Base-by-base conservation (phyloP, 441 rosid genomes). In the Mallotus japonicus region DNA sequence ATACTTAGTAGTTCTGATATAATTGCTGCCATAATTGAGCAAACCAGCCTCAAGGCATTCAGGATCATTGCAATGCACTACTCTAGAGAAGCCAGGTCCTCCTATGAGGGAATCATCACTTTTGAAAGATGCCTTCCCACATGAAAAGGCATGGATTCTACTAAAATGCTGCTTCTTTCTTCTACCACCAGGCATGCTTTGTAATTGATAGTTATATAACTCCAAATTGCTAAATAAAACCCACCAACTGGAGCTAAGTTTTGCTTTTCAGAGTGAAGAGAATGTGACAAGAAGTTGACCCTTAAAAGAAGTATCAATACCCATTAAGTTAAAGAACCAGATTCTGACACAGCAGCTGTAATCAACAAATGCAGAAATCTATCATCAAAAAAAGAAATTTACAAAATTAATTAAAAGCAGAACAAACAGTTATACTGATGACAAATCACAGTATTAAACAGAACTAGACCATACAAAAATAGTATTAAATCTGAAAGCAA, bases 31-130 rank as follows among this genome's bases (percentile, higher is more conserved):
- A 78, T 93, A 92, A 69, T 79, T 85, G 22, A 54, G 78, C 15
- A 84, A 62, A 76, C 82, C 83, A 0, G 97, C 82, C 71, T 86
- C 95, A 68, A 86, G 81, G 71, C 85, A 64, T 58, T 86, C 86
- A 20, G 97, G 89, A 14, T 96, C 97, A 74, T 96, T 96, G 78
- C 97, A 92, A 66, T 84, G 82, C 0, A 90, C 95, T 17, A 92
- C 83, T 63, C 99, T 86, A 0, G 99, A 93, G 80, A 92, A 96
- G 1, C 99, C 99, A 13, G 96, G 97, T 53, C 97, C 97, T 32
- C 98, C 99, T n/a, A 95, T 89, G 46, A 86, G 78, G 12, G 97
- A 87, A 74, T 89, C 97, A 0, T 93, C 99, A 7, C 82, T 92
- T 75, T 77, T 76, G 78, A 86, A 91, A 9, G 86, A 90, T 14